Percentiles rank a stretch among this genome's conserved stretches.
These are phyloP conservation scores for Aureobasidium subglaciale DNA, from an alignment of 2,329 filamentous ascomycete genomes.

Conservation along the genomic window DNA sequence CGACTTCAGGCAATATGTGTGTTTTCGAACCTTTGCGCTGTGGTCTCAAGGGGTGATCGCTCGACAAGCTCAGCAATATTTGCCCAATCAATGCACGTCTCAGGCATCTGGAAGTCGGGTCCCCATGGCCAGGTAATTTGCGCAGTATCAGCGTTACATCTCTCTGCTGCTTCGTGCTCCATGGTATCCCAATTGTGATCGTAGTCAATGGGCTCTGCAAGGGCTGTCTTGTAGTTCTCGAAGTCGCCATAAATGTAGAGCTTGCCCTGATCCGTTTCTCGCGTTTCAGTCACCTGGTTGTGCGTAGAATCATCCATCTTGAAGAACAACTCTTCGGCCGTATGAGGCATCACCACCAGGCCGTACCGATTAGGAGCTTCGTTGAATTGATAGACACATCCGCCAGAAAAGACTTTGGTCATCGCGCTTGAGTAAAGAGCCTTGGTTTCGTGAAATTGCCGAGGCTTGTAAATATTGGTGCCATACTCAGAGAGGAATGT, in stretches of 20 bases:
- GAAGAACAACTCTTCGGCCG: too few species aligned
- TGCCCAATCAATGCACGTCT: conserved; percentile 3
- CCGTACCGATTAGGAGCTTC: conserved; percentile 13
- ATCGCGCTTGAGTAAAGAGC: conserved; percentile 15
- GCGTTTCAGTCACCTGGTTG: conserved; percentile 9
- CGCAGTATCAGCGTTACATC: background rate
- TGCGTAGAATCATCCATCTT: background rate
- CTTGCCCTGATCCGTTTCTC: conserved; percentile 14
- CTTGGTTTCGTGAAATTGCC: conserved; percentile 14
- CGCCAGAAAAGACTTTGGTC: conserved; percentile 17
- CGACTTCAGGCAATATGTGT: background rate
- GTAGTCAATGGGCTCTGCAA: background rate
- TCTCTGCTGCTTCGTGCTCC: background rate
- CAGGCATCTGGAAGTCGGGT: background rate
- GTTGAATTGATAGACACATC: conserved; percentile 18
- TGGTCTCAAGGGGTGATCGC: background rate
- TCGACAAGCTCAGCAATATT: background rate
- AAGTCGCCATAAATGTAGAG: conserved; percentile 19
- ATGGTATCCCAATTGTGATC: background rate
- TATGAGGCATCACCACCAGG: conserved; percentile 2
- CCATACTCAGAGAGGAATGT: conserved; percentile 17
- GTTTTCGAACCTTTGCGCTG: background rate
- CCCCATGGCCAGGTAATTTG: conserved; percentile 4
- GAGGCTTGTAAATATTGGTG: background rate
- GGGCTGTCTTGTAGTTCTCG: conserved; percentile 17